phyloP scores from a whole-genome alignment of 257 asterid genomes.

The Nicotiana noctiflora region DNA sequence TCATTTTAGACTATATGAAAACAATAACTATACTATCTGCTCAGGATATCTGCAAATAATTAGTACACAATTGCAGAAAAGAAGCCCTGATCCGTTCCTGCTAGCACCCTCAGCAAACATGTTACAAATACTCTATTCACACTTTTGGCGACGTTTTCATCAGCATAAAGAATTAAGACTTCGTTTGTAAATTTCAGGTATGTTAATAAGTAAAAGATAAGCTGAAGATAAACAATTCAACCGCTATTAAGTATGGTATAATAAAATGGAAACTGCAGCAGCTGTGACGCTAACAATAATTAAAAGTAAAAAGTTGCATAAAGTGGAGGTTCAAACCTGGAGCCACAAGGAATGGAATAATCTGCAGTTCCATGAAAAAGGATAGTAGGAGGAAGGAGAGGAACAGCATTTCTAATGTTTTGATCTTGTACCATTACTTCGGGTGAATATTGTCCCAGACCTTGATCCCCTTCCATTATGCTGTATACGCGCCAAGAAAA shows the following conservation, averaged over 20 bases:
- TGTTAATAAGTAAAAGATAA: too few relatives aligned
- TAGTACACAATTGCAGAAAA: too few relatives aligned
- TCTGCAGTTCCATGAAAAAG: constrained; percentile 93
- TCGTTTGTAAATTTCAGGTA: too few relatives aligned
- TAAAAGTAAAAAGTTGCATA: not conserved
- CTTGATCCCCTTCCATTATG: constrained; percentile 93
- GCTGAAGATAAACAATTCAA: too few relatives aligned
- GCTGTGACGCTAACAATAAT: not conserved
- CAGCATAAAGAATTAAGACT: too few relatives aligned
- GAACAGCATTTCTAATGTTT: constrained; percentile 38
- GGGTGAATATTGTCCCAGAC: constrained; percentile 61
- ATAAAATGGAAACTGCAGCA: not conserved
- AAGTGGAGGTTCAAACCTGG: constrained; percentile 41
- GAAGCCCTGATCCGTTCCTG: too few relatives aligned
- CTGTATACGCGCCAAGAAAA: constrained; percentile 25
- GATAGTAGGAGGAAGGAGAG: constrained; percentile 61
- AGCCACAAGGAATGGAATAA: constrained; percentile 74
- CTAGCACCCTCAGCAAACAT: too few relatives aligned
- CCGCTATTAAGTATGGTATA: too few relatives aligned
- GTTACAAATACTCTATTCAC: too few relatives aligned
- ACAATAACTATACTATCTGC: not conserved
- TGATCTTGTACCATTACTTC: constrained; percentile 65
- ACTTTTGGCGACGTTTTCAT: too few relatives aligned
- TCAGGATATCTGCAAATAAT: too few relatives aligned
- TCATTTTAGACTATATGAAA: not conserved